phyloP scores from a whole-genome alignment of 495 filamentous ascomycete genomes.

The Trichoderma orchidacearum region DNA sequence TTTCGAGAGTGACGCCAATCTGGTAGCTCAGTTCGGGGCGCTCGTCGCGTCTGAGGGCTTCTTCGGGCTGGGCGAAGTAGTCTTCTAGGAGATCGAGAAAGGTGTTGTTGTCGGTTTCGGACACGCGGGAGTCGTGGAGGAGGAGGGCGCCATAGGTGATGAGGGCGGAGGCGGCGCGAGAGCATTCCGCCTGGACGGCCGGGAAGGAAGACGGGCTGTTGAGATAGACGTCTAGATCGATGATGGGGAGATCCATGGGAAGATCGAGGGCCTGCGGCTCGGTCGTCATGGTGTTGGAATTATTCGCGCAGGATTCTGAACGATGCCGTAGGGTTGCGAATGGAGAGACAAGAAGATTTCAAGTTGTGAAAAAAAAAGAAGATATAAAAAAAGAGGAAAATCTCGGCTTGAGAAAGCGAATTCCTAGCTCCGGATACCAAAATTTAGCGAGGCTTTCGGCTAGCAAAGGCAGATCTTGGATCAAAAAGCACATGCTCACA shows the following conservation, averaged over 20 bases:
- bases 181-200: conserved; percentile 28
- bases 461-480: too few species aligned
- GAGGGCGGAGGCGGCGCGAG: conserved; percentile 27
- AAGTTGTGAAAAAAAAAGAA: background rate
- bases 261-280: conserved; percentile 5
- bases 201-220: conserved; percentile 15
- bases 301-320: background rate
- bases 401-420: too few species aligned
- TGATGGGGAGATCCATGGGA: conserved; percentile 37
- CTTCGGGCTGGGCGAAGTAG: conserved; percentile 37
- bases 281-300: background rate
- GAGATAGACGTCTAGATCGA: conserved; percentile 36
- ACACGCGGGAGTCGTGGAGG: conserved; percentile 37
- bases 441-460: too few species aligned
- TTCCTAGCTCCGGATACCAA: too few species aligned
- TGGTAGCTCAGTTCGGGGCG: conserved; percentile 35
- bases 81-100: conserved; percentile 40
- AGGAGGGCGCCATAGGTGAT: conserved; percentile 36
- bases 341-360: background rate
- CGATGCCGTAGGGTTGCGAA: background rate
- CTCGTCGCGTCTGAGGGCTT: conserved; percentile 24
- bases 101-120: conserved; percentile 29
- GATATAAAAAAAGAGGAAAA: background rate
- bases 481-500: background rate
- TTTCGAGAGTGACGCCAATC: conserved; percentile 38